Conservation (phyloP, 129 eudicot species). For the Logfia minima region DNA sequence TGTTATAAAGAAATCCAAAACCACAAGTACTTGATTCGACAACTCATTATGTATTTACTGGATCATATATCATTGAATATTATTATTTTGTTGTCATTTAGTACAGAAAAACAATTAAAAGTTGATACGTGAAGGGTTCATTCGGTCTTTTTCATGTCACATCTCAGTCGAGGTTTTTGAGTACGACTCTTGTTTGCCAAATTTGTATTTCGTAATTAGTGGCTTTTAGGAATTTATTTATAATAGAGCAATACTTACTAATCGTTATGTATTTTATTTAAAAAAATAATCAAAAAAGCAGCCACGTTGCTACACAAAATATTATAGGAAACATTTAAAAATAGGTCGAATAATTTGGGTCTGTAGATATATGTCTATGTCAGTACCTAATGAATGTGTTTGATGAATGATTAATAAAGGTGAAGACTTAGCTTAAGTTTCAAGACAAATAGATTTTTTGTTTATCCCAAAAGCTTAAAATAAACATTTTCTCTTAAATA, state of each 20-base stretch:
- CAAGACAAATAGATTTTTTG: slow-evolving; percentile 3
- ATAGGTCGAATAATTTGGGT: neutral
- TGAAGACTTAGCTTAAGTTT: slow-evolving; percentile 29
- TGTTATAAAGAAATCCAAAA: neutral
- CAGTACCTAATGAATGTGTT: slow-evolving; percentile 24
- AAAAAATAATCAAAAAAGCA: neutral
- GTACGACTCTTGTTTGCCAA: neutral
- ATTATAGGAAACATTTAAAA: neutral
- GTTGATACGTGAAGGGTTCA: neutral
- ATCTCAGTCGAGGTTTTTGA: neutral
- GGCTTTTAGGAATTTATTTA: too few relatives aligned
- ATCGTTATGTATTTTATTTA: neutral
- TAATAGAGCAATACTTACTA: too few relatives aligned
- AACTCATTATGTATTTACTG: neutral
- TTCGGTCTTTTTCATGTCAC: neutral
- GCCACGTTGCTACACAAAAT: neutral
- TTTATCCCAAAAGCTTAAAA: neutral
- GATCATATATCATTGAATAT: neutral
- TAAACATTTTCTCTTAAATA: neutral
- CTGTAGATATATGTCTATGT: slow-evolving; percentile 30
- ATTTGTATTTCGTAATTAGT: neutral
- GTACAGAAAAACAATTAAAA: neutral
- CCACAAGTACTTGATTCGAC: neutral
- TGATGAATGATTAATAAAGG: neutral
- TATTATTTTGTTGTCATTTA: neutral